Conservation (phyloP, 129 eudicot species). For the Flaveria robusta region DNA sequence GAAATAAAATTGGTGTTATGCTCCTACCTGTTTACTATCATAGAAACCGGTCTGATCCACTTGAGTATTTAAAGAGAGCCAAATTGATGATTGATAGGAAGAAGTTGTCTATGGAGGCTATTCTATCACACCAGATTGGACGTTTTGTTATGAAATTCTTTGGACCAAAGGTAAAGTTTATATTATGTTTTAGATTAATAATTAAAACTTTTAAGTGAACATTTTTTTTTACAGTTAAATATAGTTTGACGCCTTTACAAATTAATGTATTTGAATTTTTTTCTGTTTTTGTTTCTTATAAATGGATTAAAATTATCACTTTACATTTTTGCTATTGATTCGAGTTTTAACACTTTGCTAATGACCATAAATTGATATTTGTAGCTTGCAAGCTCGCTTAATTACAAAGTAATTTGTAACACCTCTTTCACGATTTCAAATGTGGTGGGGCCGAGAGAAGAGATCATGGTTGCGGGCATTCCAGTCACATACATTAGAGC, state of each 20-base stretch:
- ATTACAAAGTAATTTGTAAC: slow-evolving; percentile 59
- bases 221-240: not conserved
- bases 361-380: not conserved
- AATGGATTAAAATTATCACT: not conserved
- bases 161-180: slow-evolving; percentile 61
- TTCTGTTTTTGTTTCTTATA: not conserved
- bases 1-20: slow-evolving; percentile 72
- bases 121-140: slow-evolving; percentile 52
- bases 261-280: not conserved
- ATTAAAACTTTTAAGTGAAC: not conserved
- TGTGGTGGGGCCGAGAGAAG: slow-evolving; percentile 72
- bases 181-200: not conserved
- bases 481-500: slow-evolving; percentile 57
- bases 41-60: slow-evolving; percentile 44
- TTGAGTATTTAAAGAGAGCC: slow-evolving; percentile 58
- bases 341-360: not conserved
- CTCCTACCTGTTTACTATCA: slow-evolving; percentile 67
- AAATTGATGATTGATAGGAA: slow-evolving; percentile 76
- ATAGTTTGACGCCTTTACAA: not conserved
- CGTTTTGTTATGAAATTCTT: slow-evolving; percentile 41
- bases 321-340: not conserved
- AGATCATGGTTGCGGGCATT: slow-evolving; percentile 60
- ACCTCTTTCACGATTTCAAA: slow-evolving; percentile 75
- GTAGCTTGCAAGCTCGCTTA: slow-evolving; percentile 58
- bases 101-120: slow-evolving; percentile 70